phyloP scores from a whole-genome alignment of 2,329 filamentous ascomycete genomes.

The Botryotinia calthae region DNA sequence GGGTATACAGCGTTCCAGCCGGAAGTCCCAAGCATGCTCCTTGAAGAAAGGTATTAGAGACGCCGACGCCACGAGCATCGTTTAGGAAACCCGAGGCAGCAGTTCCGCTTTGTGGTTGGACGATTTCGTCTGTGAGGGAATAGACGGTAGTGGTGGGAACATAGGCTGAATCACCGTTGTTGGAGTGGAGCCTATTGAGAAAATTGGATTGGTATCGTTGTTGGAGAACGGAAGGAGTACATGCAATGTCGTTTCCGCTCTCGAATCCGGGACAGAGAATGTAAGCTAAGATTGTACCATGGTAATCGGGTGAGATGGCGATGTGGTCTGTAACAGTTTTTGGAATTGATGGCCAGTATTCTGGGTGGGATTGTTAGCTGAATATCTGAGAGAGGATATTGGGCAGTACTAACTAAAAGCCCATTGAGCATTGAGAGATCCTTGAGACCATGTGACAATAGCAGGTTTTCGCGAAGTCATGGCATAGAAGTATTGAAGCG shows the following conservation, averaged over 20 bases:
- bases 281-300: slow-evolving; percentile 45
- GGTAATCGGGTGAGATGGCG: slow-evolving; percentile 52
- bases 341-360: slow-evolving; percentile 55
- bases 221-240: slow-evolving; percentile 37
- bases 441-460: slow-evolving; percentile 56
- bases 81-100: slow-evolving; percentile 49
- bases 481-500: slow-evolving; percentile 53
- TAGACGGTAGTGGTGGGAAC: slow-evolving; percentile 56
- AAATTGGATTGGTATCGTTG: slow-evolving; percentile 47
- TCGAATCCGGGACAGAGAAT: slow-evolving; percentile 32
- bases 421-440: slow-evolving; percentile 55
- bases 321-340: slow-evolving; percentile 49
- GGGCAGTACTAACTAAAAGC: slow-evolving; percentile 42
- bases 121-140: slow-evolving; percentile 50
- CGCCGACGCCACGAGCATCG: slow-evolving; percentile 11
- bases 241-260: neutral
- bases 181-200: slow-evolving; percentile 43
- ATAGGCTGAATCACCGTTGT: slow-evolving; percentile 51
- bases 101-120: slow-evolving; percentile 48
- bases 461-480: slow-evolving; percentile 42
- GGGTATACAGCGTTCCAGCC: neutral
- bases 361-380: neutral
- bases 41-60: slow-evolving; percentile 10
- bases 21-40: slow-evolving; percentile 9
- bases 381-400: neutral